Evolutionary conservation across 441 rosid species (phyloP).

Genomic region (Croton setiger): DNA sequence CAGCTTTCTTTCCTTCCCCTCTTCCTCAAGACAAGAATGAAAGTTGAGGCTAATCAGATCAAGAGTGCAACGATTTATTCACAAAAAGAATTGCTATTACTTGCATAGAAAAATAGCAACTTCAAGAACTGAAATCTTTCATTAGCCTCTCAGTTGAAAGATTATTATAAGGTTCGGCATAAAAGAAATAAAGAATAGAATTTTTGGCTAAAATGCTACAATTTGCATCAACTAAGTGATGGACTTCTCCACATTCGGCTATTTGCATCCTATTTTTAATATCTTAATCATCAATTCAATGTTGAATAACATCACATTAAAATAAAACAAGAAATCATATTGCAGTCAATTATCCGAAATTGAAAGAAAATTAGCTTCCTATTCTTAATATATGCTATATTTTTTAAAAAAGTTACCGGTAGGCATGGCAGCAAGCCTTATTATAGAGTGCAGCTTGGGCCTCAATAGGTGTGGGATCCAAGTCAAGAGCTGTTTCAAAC

Average conservation of each 20-base stretch:
- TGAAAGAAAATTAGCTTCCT: not conserved
- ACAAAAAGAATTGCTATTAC: not conserved
- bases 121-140: constrained; percentile 7
- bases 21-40: constrained; percentile 43
- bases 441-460: constrained; percentile 92
- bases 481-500: constrained; percentile 76
- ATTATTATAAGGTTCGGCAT: not conserved
- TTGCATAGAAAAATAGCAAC: constrained; percentile 2
- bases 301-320: not conserved
- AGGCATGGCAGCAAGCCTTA: constrained; percentile 95
- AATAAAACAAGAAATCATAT: not conserved
- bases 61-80: not conserved
- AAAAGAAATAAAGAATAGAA: not conserved
- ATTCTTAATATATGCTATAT: too few relatives aligned
- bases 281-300: constrained; percentile 1
- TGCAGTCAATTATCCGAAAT: constrained; percentile 1
- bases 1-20: constrained; percentile 84
- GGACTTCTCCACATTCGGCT: too few relatives aligned
- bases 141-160: not conserved
- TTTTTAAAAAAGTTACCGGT: constrained; percentile 46
- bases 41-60: constrained; percentile 15
- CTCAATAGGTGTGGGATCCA: constrained; percentile 69
- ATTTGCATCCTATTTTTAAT: not conserved
- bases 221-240: not conserved
- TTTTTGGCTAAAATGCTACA: not conserved